Percentiles rank a stretch among this genome's conserved stretches.
These are phyloP conservation scores for Dictyostelium firmibasis DNA, from an alignment of 78 protist genomes.

Conservation along the genomic window DNA sequence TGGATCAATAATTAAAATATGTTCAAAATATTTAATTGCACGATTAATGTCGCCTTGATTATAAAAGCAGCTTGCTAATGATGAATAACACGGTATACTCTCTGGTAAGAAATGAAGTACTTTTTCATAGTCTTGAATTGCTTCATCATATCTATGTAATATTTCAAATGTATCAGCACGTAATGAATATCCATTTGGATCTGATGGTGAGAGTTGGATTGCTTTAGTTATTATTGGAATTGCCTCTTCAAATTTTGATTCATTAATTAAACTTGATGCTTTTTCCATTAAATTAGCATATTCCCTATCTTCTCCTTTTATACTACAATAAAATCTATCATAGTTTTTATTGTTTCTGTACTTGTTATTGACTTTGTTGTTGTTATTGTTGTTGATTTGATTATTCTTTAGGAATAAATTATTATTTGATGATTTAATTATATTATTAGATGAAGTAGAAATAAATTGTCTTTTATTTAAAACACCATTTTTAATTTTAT, in stretches of 20 bases:
- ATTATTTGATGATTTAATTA: too few species aligned
- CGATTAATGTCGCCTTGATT: background rate
- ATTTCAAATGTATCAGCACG: slow-evolving; percentile 23
- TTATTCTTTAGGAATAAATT: too few species aligned
- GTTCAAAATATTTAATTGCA: slow-evolving; percentile 34
- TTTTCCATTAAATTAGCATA: background rate
- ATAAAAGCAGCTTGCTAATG: slow-evolving; percentile 38
- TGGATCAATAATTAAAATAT: slow-evolving; percentile 20
- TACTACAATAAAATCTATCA: background rate
- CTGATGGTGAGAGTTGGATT: background rate
- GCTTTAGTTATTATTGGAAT: slow-evolving; percentile 5
- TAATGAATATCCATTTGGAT: slow-evolving; percentile 28
- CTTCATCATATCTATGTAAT: background rate
- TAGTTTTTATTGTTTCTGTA: background rate
- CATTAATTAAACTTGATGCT: background rate
- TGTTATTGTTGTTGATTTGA: background rate
- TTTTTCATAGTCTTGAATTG: slow-evolving; percentile 37
- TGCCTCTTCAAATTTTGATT: background rate
- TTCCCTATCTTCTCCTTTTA: background rate
- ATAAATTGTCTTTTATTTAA: background rate
- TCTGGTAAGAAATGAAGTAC: slow-evolving; percentile 15
- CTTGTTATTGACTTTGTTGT: background rate
- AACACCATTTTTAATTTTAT: background rate
- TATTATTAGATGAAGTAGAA: background rate
- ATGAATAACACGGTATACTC: background rate